Conservation (phyloP, 208 protist genomes). For the Porcisia hertigi region DNA sequence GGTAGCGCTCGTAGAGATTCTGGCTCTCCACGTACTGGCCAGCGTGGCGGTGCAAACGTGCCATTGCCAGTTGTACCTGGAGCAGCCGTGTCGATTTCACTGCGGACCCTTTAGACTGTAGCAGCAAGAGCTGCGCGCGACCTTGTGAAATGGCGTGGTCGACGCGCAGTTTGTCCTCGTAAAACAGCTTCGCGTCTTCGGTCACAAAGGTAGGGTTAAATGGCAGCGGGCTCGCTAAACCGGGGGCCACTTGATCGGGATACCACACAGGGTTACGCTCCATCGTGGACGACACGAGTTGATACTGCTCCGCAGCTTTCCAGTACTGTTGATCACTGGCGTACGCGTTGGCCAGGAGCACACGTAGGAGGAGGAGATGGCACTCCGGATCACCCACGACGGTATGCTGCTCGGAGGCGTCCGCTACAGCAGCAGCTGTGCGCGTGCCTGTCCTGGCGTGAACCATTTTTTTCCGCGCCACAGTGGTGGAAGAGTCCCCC, state of each 20-base stretch:
- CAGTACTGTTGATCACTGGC: slow-evolving; percentile 62
- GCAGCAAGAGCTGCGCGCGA: slow-evolving; percentile 38
- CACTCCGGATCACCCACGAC: slow-evolving; percentile 16
- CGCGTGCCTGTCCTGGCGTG: not conserved
- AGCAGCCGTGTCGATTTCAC: slow-evolving; percentile 25
- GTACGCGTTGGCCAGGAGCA: slow-evolving; percentile 77
- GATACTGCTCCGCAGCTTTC: slow-evolving; percentile 62
- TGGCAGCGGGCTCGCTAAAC: slow-evolving; percentile 29
- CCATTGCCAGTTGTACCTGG: slow-evolving; percentile 49
- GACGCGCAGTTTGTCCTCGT: slow-evolving; percentile 35
- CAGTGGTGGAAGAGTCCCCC: not conserved
- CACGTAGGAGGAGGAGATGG: slow-evolving; percentile 40
- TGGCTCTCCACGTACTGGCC: slow-evolving; percentile 47
- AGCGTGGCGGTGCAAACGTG: slow-evolving; percentile 55
- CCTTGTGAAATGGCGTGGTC: slow-evolving; percentile 59
- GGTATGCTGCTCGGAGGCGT: not conserved
- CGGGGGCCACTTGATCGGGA: slow-evolving; percentile 54
- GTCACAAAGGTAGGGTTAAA: slow-evolving; percentile 45
- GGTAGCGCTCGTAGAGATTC: slow-evolving; percentile 58
- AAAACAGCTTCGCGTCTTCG: slow-evolving; percentile 66
- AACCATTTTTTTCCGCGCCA: not conserved
- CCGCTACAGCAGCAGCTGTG: not conserved
- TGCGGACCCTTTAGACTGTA: slow-evolving; percentile 37
- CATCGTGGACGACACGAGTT: slow-evolving; percentile 35
- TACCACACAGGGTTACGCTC: slow-evolving; percentile 44